These are phyloP conservation scores for Pichia sp. DNA, from an alignment of 1,139 yeast species.

Conservation along the genomic window DNA sequence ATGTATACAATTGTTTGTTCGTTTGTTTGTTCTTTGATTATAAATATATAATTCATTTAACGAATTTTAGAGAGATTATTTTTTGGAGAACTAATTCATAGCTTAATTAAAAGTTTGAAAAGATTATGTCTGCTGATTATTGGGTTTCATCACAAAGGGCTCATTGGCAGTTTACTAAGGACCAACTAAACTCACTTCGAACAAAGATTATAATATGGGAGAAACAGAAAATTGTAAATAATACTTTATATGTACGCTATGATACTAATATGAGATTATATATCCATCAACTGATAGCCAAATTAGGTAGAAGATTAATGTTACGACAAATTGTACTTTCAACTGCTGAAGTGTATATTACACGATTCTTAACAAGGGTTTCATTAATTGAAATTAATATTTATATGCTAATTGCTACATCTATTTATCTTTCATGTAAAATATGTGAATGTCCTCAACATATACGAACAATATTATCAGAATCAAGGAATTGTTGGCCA, in stretches of 20 bases:
- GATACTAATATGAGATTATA: conserved; percentile 63
- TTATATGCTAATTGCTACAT: conserved; percentile 74
- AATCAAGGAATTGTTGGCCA: conserved; percentile 91
- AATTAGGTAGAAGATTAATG: conserved; percentile 70
- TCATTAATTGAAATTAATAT: conserved; percentile 77
- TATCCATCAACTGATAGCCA: conserved; percentile 61
- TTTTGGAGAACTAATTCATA: too few relatives aligned
- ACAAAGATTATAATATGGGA: conserved; percentile 11
- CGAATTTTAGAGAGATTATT: too few relatives aligned
- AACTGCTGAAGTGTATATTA: conserved; percentile 79
- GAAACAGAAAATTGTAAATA: conserved; percentile 10
- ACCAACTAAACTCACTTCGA: conserved; percentile 2
- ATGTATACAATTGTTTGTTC: too few relatives aligned
- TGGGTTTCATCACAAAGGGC: conserved; percentile 63
- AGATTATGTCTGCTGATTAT: conserved; percentile 52
- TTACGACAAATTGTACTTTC: conserved; percentile 80
- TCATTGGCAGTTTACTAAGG: conserved; percentile 50
- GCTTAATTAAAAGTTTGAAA: too few relatives aligned
- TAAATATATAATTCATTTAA: too few relatives aligned
- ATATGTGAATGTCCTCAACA: conserved; percentile 96
- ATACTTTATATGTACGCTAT: conserved; percentile 26
- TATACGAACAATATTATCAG: conserved; percentile 72
- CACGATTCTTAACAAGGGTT: conserved; percentile 67
- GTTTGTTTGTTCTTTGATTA: too few relatives aligned
- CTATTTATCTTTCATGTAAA: conserved; percentile 85